Conservation (phyloP, 345 rosid species). For the Arabis hirsuta region DNA sequence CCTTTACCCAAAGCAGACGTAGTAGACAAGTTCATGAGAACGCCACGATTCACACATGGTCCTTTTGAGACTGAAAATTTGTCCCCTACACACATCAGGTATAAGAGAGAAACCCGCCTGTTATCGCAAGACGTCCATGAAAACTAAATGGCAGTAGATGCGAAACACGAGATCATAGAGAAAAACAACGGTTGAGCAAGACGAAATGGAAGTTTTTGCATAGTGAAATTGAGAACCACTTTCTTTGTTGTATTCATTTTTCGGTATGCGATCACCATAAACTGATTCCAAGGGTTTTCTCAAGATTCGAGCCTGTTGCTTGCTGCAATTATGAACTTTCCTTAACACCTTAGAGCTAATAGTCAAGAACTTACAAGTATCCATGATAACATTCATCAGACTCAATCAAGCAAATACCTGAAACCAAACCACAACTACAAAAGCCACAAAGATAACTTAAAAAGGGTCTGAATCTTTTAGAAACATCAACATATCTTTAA, state of each 20-base stretch:
- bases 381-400: background rate
- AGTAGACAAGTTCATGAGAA: constrained; percentile 58
- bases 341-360: background rate
- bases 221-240: too few species aligned
- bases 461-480: constrained; percentile 12
- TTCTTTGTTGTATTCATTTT: too few species aligned
- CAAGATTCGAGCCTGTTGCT: background rate
- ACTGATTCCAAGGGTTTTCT: background rate
- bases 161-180: background rate
- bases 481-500: background rate
- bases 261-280: background rate
- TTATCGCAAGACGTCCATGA: background rate
- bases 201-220: too few species aligned
- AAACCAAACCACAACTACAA: constrained; percentile 16
- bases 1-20: constrained; percentile 65
- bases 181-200: too few species aligned
- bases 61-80: constrained; percentile 54
- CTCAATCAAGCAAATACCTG: background rate
- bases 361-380: background rate
- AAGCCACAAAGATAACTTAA: constrained; percentile 7
- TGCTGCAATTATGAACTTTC: constrained; percentile 4
- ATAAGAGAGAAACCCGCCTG: background rate
- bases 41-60: constrained; percentile 54
- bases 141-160: constrained; percentile 3
- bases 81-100: constrained; percentile 51